Conservation (phyloP, 495 filamentous ascomycete species). For the Penicillium fimorum region DNA sequence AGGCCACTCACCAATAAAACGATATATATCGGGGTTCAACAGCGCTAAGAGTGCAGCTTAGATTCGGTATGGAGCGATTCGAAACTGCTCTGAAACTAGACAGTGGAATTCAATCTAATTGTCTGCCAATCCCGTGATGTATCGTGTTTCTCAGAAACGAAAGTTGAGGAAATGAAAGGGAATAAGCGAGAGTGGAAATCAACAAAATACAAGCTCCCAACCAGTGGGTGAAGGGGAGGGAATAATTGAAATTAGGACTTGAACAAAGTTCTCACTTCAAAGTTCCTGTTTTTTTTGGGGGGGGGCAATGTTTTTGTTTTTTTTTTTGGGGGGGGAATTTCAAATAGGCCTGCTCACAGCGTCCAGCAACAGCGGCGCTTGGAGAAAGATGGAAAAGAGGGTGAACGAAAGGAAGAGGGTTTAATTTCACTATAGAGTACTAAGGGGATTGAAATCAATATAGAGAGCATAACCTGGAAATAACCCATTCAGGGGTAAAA, state of each 20-base stretch:
- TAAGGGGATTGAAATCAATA: not conserved
- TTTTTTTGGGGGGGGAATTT: constrained; percentile 21
- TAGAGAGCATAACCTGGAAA: not conserved
- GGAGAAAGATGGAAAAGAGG: constrained; percentile 27
- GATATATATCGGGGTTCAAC: constrained; percentile 3
- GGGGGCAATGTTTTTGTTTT: constrained; percentile 17
- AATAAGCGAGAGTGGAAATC: constrained; percentile 15
- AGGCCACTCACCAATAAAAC: constrained; percentile 4
- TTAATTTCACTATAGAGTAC: not conserved
- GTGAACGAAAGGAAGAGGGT: constrained; percentile 17
- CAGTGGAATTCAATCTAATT: constrained; percentile 7
- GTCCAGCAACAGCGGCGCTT: constrained; percentile 44
- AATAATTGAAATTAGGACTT: constrained; percentile 23
- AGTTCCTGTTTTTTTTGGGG: constrained; percentile 3
- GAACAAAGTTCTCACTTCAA: constrained; percentile 10
- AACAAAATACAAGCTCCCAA: constrained; percentile 23
- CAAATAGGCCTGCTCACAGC: constrained; percentile 43
- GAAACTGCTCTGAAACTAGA: not conserved
- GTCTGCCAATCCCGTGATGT: constrained; percentile 11
- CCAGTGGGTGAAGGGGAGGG: constrained; percentile 29
- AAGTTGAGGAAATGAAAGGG: constrained; percentile 4
- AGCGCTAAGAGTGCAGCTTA: not conserved
- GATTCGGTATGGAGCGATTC: constrained; percentile 2
- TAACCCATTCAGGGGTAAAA: constrained; percentile 32
- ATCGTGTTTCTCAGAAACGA: not conserved